Base-by-base conservation (phyloP, 2,329 filamentous ascomycete species). In the Allantophomopsis lycopodina region DNA sequence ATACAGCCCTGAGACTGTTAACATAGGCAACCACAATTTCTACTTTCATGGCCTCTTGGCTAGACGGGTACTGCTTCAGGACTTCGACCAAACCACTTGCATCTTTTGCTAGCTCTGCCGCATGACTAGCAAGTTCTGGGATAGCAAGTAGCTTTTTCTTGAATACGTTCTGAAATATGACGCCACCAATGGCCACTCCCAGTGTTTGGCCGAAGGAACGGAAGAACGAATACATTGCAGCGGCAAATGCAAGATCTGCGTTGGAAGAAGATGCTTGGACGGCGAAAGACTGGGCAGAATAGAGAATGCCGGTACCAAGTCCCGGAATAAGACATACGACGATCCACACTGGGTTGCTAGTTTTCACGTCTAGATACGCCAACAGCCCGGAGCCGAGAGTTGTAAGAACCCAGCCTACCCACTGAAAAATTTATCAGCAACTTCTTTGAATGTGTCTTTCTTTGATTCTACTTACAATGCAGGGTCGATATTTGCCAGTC, bases 141-240 rank as follows among this genome's bases (percentile, higher is more conserved):
- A 53, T 51, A 1, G 31, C 7, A 11, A 47, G 38, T 3, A 56
- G 38, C 37, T 55, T 55, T 17, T 45, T 34, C 32, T 48, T 50
- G 31, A 56, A 50, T 41, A 66, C 64, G 46, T 83, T 84, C 55
- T 84, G 77, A 59, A 84, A 83, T 39, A 81, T 68, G 23, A 79
- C 75, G 3, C 79, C 78, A 2, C 75, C 73, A 38, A 82, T 64
- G 2, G 79, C 76, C 2, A 83, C 73, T 17, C 79, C 79, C 8
- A 83, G 57, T 0, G 71, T 65, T 52, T 82, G 76, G 0, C 79
- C 79, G 17, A 83, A 67, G 2, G 71, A 68, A 12, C 76, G 69
- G 48, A 77, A 68, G 61, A 85, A 84, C 39, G 69, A 71, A 57
- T 78, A 81, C 61, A 83, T 72, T 10, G 72, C 76, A 1, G 70